Conservation (phyloP, 2,329 filamentous ascomycete genomes). For the Aspergillus proliferans region DNA sequence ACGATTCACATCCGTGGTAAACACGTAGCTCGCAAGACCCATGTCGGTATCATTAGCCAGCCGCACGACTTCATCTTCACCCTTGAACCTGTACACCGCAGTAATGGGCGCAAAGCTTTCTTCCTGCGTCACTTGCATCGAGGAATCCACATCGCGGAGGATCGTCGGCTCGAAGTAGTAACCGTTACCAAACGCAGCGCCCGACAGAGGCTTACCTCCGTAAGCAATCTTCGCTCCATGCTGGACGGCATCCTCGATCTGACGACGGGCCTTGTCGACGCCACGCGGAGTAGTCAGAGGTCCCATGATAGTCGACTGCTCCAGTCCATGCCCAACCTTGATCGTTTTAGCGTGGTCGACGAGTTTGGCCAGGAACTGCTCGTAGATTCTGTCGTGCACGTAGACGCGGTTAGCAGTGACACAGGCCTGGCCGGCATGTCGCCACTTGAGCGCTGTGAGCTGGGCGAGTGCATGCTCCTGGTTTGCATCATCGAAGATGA, state of each 20-base stretch:
- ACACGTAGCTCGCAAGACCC: constrained; percentile 62
- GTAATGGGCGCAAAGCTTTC: constrained; percentile 62
- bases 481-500: constrained; percentile 60
- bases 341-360: constrained; percentile 47
- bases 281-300: constrained; percentile 53
- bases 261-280: constrained; percentile 49
- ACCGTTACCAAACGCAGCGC: constrained; percentile 37
- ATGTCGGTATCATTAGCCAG: constrained; percentile 58
- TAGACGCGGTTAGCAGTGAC: constrained; percentile 42
- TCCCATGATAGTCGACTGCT: constrained; percentile 52
- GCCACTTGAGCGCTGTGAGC: constrained; percentile 38
- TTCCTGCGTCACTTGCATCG: constrained; percentile 54
- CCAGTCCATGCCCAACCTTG: constrained; percentile 55
- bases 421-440: constrained; percentile 41
- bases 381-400: constrained; percentile 39
- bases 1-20: constrained; percentile 62
- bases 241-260: constrained; percentile 59
- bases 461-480: constrained; percentile 43
- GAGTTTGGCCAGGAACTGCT: constrained; percentile 51
- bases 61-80: constrained; percentile 57
- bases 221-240: constrained; percentile 60
- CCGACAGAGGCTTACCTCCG: constrained; percentile 28
- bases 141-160: constrained; percentile 51
- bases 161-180: constrained; percentile 68
- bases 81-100: constrained; percentile 59